Evolutionary conservation across 257 asterid species (phyloP).

Genomic region (Lycium barbarum): DNA sequence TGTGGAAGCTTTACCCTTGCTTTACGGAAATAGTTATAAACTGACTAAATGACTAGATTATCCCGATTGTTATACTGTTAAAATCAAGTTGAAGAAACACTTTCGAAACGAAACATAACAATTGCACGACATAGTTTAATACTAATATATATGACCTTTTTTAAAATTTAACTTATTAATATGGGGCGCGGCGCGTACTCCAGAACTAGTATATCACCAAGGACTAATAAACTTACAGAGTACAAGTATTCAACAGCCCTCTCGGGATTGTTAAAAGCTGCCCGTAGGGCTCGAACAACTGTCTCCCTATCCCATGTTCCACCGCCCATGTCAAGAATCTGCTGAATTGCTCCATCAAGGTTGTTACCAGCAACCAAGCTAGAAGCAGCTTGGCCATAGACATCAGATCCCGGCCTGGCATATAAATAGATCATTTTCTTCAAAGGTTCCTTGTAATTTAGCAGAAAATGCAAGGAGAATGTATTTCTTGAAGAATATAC

Average conservation of each 20-base stretch:
- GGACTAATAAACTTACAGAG: conserved; percentile 58
- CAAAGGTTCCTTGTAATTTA: neutral
- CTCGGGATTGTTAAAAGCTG: conserved; percentile 88
- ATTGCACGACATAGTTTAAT: no score
- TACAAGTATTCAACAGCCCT: conserved; percentile 90
- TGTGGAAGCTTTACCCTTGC: no score
- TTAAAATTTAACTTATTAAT: no score
- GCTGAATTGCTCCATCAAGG: conserved; percentile 73
- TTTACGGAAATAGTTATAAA: no score
- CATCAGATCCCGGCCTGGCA: conserved; percentile 56
- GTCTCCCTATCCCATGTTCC: conserved; percentile 91
- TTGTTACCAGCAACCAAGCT: conserved; percentile 74
- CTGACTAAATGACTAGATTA: no score
- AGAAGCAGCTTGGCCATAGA: conserved; percentile 73
- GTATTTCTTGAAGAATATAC: conserved; percentile 23
- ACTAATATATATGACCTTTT: no score
- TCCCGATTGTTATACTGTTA: no score
- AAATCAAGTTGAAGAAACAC: no score
- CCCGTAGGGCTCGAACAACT: conserved; percentile 84
- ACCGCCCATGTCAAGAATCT: conserved; percentile 92
- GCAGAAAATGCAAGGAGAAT: conserved; percentile 29
- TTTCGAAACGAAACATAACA: no score
- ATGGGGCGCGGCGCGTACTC: no score
- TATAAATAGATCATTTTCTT: conserved; percentile 3
- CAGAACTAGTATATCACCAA: neutral